Evolutionary conservation across 1,284 basidiomycete species (phyloP).

Genomic region (Retiboletus fuscus): DNA sequence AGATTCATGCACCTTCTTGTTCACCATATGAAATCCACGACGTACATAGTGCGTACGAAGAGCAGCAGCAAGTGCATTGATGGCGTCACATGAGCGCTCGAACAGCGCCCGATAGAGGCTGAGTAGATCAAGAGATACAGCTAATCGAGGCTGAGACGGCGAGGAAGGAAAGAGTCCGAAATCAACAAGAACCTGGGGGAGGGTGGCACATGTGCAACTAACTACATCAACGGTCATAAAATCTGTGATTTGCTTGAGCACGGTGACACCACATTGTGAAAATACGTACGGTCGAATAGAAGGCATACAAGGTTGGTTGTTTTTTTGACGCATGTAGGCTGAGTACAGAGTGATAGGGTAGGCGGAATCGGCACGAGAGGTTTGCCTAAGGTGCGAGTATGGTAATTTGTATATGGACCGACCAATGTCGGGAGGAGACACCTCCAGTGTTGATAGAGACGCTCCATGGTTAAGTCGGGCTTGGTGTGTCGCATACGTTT

Average conservation of each 20-base stretch:
- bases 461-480: background rate
- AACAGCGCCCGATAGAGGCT: background rate
- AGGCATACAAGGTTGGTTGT: background rate
- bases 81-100: background rate
- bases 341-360: background rate
- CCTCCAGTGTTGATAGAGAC: slow-evolving; percentile 2
- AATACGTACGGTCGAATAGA: background rate
- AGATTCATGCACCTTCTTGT: background rate
- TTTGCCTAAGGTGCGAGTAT: background rate
- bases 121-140: background rate
- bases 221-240: background rate
- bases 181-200: background rate
- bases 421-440: slow-evolving; percentile 3
- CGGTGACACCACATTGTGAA: background rate
- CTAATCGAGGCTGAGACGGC: background rate
- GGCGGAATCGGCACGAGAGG: background rate
- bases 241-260: background rate
- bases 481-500: background rate
- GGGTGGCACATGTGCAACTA: slow-evolving; percentile 2
- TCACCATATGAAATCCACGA: background rate
- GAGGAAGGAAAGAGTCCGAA: background rate
- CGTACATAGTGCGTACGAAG: background rate
- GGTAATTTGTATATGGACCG: background rate
- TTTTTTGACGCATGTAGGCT: background rate
- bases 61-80: background rate